Base-by-base conservation (phyloP, 164 flowering plant genomes). In the Berberis thunbergii region DNA sequence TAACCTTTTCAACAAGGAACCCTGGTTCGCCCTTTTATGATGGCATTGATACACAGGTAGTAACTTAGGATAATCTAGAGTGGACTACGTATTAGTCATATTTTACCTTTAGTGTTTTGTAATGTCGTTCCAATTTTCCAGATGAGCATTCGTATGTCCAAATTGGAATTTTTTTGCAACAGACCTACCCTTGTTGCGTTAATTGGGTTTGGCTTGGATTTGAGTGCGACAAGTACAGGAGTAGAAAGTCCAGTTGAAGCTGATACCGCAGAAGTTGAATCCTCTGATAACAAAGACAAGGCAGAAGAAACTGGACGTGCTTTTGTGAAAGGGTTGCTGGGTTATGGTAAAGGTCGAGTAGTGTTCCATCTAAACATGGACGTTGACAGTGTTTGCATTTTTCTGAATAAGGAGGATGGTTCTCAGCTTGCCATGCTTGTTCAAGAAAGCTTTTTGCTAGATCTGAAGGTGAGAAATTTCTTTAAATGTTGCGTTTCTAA, bases 141-240 rank as follows among this genome's bases (percentile, higher is more conserved):
- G 99, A 86, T 94, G 99, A 80, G 82, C 61, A 70, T 94, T 65
- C 81, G 89, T 73, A 89, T 94, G 99, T 89, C 99, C 68, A 87
- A 85, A 67, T 74, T 94, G 68, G 96, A 95, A 53, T 95, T 95
- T 57, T 95, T 81, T 69, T 89, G 88, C 83, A 91, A 86, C 77
- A 77, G 99, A 66, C 97, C 96, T 12, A 89, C 97, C 65, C 80
- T 95, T 73, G 97, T 89, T 75, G 91, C 99, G 70, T 78, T 95
- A 72, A 91, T 91, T 75, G 83, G 73, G 65, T 86, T 94, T 80
- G 97, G 97, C 43, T 68, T 91, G 64, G 99, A 87, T 64, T 58
- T 91, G 60, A 82, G 84, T 71, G 48, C 80, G 38, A 73, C 52
- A 4, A 72, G 68, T 65, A 63, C 70, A 50, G 71, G 60, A n/a